These are phyloP conservation scores for Tetracladium marchalianum DNA, from an alignment of 495 filamentous ascomycete species.

Conservation along the genomic window DNA sequence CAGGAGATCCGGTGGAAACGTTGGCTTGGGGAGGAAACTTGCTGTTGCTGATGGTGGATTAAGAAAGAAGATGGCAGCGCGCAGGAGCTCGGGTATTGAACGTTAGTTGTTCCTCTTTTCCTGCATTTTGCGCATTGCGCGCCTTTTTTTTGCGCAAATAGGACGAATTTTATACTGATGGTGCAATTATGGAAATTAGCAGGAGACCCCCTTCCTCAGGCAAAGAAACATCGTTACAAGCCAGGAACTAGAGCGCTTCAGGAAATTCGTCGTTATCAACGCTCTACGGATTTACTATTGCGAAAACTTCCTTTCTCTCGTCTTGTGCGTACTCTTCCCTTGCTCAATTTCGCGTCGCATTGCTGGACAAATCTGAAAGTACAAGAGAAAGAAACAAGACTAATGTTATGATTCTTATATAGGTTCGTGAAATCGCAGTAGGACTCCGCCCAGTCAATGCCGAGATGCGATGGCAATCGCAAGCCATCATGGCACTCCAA, in stretches of 20 bases:
- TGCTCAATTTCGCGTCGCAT: not conserved
- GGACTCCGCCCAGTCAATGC: conserved; percentile 40
- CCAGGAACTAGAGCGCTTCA: conserved; percentile 77
- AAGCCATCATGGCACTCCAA: conserved; percentile 81
- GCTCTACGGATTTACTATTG: conserved; percentile 69
- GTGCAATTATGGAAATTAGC: conserved; percentile 32
- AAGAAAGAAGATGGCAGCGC: conserved; percentile 1
- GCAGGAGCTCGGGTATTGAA: conserved; percentile 3
- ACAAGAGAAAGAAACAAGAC: not conserved
- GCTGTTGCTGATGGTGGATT: not conserved
- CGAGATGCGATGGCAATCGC: conserved; percentile 78
- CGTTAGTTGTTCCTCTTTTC: conserved; percentile 11
- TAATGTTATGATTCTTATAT: not conserved
- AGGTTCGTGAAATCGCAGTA: conserved; percentile 80
- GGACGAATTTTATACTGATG: not conserved
- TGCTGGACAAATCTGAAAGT: no score
- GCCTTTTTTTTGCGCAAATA: not conserved
- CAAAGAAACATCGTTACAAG: conserved; percentile 59
- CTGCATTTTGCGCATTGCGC: not conserved
- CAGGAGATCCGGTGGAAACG: not conserved
- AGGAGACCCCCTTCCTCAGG: conserved; percentile 59
- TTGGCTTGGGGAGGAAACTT: not conserved
- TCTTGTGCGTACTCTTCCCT: conserved; percentile 60
- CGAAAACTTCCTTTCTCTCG: conserved; percentile 78
- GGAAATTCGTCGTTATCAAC: conserved; percentile 82